Evolutionary conservation across 1,284 basidiomycete genomes (phyloP).

Genomic region (Cryptococcus hybrid): DNA sequence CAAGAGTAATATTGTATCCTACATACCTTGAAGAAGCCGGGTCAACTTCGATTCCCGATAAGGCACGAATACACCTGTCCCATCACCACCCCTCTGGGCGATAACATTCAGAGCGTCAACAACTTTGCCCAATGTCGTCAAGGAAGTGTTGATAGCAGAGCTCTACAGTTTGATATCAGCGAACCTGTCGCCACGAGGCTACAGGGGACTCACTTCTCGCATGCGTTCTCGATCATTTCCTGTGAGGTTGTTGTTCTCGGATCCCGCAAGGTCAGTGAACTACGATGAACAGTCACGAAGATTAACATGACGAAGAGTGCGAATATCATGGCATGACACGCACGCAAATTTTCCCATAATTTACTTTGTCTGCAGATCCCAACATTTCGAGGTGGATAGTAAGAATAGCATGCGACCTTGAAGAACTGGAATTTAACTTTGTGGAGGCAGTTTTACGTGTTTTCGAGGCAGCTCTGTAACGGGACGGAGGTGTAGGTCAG

Average conservation of each 20-base stretch:
- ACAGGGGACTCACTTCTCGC: conserved; percentile 47
- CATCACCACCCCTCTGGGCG: conserved; percentile 38
- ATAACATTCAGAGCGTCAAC: conserved; percentile 75
- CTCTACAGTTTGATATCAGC: conserved; percentile 55
- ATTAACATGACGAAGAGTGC: not conserved
- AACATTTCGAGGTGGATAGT: conserved; percentile 65
- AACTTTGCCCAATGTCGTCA: conserved; percentile 76
- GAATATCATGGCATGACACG: not conserved
- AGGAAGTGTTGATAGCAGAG: conserved; percentile 77
- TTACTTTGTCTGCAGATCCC: conserved; percentile 44
- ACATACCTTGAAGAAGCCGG: conserved; percentile 66
- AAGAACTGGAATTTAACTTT: conserved; percentile 72
- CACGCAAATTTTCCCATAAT: conserved; percentile 68
- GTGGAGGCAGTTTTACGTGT: conserved; percentile 79
- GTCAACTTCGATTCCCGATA: conserved; percentile 82
- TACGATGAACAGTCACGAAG: conserved; percentile 3
- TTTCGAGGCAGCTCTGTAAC: conserved; percentile 60
- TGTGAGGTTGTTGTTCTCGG: conserved; percentile 82
- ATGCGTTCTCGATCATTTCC: conserved; percentile 77
- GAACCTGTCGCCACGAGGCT: not conserved
- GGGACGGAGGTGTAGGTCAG: not conserved
- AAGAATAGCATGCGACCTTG: conserved; percentile 77
- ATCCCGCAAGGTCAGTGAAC: conserved; percentile 79
- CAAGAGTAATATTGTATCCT: not conserved
- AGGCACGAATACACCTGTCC: conserved; percentile 51